phyloP scores from a whole-genome alignment of 2,329 filamentous ascomycete species.

The Cladophialophora exuberans region DNA sequence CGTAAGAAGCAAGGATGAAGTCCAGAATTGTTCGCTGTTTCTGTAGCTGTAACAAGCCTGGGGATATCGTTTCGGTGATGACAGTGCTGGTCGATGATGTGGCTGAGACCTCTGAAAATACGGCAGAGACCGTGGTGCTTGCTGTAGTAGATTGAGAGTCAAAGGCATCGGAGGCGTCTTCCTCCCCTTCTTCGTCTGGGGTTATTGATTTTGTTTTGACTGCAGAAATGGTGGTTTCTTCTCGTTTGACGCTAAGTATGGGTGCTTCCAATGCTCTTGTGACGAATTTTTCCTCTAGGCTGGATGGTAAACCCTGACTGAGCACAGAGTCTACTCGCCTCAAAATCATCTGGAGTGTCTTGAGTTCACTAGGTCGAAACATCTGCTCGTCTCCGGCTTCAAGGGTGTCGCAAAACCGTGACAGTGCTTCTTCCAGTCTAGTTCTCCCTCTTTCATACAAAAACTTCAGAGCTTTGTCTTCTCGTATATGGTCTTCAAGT shows the following conservation, averaged over 20 bases:
- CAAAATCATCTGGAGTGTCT: constrained; percentile 68
- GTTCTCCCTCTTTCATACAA: constrained; percentile 43
- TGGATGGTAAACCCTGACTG: constrained; percentile 68
- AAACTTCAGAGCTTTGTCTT: constrained; percentile 46
- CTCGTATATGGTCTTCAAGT: constrained; percentile 48
- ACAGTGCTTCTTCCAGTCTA: constrained; percentile 68
- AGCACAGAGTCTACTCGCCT: constrained; percentile 73
- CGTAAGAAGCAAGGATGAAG: constrained; percentile 55
- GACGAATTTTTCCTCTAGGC: constrained; percentile 85
- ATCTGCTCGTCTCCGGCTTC: constrained; percentile 82
- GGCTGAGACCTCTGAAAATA: constrained; percentile 44
- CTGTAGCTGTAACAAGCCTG: constrained; percentile 48
- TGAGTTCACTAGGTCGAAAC: constrained; percentile 76
- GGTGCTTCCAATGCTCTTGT: constrained; percentile 75
- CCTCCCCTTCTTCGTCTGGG: constrained; percentile 35
- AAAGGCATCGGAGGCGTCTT: constrained; percentile 18
- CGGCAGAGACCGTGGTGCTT: constrained; percentile 38
- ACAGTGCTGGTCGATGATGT: constrained; percentile 42
- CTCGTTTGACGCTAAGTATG: constrained; percentile 67
- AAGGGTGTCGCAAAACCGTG: constrained; percentile 75
- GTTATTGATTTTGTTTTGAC: constrained; percentile 28
- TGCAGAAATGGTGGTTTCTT: constrained; percentile 46
- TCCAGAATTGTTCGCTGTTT: constrained; percentile 53
- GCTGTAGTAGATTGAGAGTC: constrained; percentile 35
- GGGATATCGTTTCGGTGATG: constrained; percentile 37